Evolutionary conservation across 495 filamentous ascomycete genomes (phyloP).

Genomic region (Neurospora discreta): DNA sequence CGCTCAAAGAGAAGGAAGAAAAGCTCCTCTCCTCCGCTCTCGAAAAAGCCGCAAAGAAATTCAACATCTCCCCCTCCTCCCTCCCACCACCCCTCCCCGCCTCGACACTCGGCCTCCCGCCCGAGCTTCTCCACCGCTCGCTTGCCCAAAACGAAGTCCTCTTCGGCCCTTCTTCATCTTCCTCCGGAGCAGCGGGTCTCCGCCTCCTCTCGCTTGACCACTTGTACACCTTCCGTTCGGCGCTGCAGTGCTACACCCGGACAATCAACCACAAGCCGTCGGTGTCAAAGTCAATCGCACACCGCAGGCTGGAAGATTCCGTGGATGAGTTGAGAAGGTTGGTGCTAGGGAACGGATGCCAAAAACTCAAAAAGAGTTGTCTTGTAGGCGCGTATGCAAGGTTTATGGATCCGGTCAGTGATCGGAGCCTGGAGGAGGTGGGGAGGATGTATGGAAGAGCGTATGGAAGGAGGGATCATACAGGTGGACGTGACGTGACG

Average conservation of each 20-base stretch:
- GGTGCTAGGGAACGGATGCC: slow-evolving; percentile 47
- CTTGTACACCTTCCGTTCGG: slow-evolving; percentile 61
- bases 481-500: background rate
- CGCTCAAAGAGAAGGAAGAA: slow-evolving; percentile 24
- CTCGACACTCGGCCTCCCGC: slow-evolving; percentile 26
- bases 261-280: slow-evolving; percentile 13
- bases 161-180: slow-evolving; percentile 39
- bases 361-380: slow-evolving; percentile 45
- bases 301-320: slow-evolving; percentile 42
- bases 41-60: slow-evolving; percentile 33
- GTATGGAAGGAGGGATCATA: slow-evolving; percentile 29
- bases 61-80: slow-evolving; percentile 15
- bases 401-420: slow-evolving; percentile 42
- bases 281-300: slow-evolving; percentile 19
- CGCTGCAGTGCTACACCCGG: slow-evolving; percentile 45
- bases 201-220: slow-evolving; percentile 58
- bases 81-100: slow-evolving; percentile 25
- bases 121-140: slow-evolving; percentile 51
- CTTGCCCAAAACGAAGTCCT: slow-evolving; percentile 57
- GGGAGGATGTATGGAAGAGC: slow-evolving; percentile 46
- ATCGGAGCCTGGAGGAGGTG: slow-evolving; percentile 43
- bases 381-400: slow-evolving; percentile 49
- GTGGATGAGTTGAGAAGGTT: slow-evolving; percentile 50
- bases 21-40: slow-evolving; percentile 28
- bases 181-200: slow-evolving; percentile 37